phyloP scores from a whole-genome alignment of 2,329 filamentous ascomycete genomes.

The Chalara sp. region DNA sequence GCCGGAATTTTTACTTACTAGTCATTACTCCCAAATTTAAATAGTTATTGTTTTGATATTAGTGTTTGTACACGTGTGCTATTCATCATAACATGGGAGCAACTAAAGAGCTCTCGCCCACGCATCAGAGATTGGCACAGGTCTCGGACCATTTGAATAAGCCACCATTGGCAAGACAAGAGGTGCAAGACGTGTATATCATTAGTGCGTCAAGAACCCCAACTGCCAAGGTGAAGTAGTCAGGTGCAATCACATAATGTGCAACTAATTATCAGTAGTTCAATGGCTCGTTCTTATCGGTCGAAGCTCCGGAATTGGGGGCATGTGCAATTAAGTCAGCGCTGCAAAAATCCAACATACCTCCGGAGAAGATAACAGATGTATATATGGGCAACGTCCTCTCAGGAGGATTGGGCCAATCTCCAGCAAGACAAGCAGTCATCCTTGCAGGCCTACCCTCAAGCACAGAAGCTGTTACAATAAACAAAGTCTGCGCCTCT shows the following conservation, averaged over 20 bases:
- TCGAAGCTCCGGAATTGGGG: constrained; percentile 75
- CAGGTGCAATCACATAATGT: constrained; percentile 4
- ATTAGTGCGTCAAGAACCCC: constrained; percentile 80
- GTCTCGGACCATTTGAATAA: background rate
- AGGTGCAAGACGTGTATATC: constrained; percentile 74
- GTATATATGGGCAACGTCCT: constrained; percentile 97
- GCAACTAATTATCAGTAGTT: constrained; percentile 48
- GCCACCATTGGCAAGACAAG: background rate
- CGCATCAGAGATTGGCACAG: background rate
- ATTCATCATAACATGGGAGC: too few species aligned
- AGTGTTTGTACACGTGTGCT: too few species aligned
- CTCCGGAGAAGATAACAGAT: constrained; percentile 70
- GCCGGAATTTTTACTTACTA: too few species aligned
- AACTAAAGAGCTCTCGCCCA: background rate
- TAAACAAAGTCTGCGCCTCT: constrained; percentile 95
- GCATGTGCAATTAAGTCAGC: constrained; percentile 85
- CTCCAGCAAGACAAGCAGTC: constrained; percentile 79
- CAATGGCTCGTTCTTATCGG: constrained; percentile 77
- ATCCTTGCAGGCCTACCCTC: constrained; percentile 77
- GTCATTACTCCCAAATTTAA: too few species aligned
- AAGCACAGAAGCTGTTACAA: constrained; percentile 73
- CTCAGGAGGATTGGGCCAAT: constrained; percentile 72
- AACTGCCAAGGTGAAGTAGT: constrained; percentile 62
- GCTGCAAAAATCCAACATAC: constrained; percentile 74
- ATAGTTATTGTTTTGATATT: too few species aligned